Evolutionary conservation across 176 grass and related monocot species (phyloP).

Genomic region (Carex kokanica): DNA sequence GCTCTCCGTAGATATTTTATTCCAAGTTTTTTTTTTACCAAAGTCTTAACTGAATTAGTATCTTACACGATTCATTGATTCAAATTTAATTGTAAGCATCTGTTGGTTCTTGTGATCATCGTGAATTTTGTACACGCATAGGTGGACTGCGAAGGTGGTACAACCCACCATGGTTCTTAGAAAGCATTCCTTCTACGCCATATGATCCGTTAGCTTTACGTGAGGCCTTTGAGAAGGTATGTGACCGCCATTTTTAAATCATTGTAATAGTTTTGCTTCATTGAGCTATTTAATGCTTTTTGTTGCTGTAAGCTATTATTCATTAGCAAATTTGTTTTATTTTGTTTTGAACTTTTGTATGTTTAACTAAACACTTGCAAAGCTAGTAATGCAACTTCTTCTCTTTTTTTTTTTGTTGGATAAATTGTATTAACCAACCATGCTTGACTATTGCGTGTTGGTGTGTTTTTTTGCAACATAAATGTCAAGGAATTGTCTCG

Average conservation of each 20-base stretch:
- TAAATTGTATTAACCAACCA: neutral
- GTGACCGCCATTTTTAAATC: slow-evolving; percentile 7
- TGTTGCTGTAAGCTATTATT: neutral
- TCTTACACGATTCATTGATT: neutral
- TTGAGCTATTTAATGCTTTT: slow-evolving; percentile 14
- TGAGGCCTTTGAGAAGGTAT: slow-evolving; percentile 85
- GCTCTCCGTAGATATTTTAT: neutral
- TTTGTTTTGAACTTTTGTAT: slow-evolving; percentile 1
- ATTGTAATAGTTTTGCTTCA: slow-evolving; percentile 11
- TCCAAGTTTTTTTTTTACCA: neutral
- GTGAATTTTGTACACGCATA: slow-evolving; percentile 28
- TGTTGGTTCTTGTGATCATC: slow-evolving; percentile 4
- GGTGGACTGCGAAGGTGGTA: slow-evolving; percentile 86
- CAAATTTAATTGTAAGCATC: slow-evolving; percentile 1
- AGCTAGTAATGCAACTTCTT: neutral
- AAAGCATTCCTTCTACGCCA: slow-evolving; percentile 71
- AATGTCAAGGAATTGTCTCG: neutral
- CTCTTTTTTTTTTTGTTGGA: too few relatives aligned
- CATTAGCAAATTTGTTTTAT: neutral
- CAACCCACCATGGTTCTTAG: slow-evolving; percentile 88
- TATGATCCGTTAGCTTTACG: slow-evolving; percentile 71
- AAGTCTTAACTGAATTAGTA: neutral
- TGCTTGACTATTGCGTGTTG: neutral
- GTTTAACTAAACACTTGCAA: neutral
- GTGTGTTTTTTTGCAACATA: neutral